Percentiles rank a stretch among this genome's conserved stretches.
Evolutionary conservation across 257 asterid species (phyloP).

Genomic region (Solanum phureja): DNA sequence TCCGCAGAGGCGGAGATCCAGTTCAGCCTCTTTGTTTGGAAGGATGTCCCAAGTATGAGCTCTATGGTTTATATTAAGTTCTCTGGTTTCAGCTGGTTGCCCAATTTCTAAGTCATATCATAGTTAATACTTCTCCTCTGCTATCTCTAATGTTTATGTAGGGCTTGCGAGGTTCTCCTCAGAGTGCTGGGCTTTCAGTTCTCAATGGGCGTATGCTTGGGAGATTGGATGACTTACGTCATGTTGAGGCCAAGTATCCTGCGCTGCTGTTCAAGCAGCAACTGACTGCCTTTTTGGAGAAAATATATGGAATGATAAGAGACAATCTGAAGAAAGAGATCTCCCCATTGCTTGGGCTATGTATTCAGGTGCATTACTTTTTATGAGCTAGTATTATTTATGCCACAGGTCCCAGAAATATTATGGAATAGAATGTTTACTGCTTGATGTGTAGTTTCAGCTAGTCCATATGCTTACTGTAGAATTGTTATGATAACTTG

Average conservation of each 20-base stretch:
- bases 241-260: conserved; percentile 98
- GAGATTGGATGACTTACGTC: conserved; percentile 87
- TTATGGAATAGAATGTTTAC: not conserved
- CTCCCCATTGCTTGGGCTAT: conserved; percentile 90
- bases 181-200: conserved; percentile 83
- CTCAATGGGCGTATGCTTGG: conserved; percentile 80
- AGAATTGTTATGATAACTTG: not conserved
- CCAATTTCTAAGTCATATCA: conserved; percentile 1
- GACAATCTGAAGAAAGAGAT: conserved; percentile 95
- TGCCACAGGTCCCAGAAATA: not conserved
- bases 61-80: conserved; percentile 6
- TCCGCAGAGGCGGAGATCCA: conserved; percentile 87
- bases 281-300: conserved; percentile 98
- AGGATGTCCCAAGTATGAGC: conserved; percentile 90
- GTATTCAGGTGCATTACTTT: conserved; percentile 65
- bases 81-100: conserved; percentile 6
- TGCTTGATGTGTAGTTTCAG: not conserved
- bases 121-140: conserved; percentile 5
- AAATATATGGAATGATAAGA: conserved; percentile 93
- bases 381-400: not conserved
- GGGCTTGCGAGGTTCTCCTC: conserved; percentile 93
- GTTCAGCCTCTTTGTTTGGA: conserved; percentile 94
- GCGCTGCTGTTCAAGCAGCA: conserved; percentile 98
- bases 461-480: not conserved
- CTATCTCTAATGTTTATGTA: conserved; percentile 18